phyloP scores from a whole-genome alignment of 441 rosid genomes.

The Pelargonium myrrhifolium region DNA sequence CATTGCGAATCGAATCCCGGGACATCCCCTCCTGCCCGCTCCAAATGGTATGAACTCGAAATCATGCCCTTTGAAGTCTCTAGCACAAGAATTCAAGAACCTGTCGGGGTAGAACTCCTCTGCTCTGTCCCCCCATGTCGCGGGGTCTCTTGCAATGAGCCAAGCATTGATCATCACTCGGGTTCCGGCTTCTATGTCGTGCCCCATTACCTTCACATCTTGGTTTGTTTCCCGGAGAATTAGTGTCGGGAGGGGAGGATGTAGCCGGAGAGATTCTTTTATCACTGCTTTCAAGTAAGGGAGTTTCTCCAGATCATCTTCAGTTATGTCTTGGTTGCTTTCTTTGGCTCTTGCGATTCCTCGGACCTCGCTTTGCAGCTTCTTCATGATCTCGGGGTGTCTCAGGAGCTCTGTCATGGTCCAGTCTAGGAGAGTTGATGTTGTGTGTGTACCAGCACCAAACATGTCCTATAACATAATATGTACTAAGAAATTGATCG shows the following conservation, averaged over 20 bases:
- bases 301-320: slow-evolving; percentile 20
- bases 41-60: slow-evolving; percentile 19
- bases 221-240: slow-evolving; percentile 11
- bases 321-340: slow-evolving; percentile 5
- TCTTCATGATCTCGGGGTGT: background rate
- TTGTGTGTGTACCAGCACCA: slow-evolving; percentile 14
- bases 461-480: slow-evolving; percentile 16
- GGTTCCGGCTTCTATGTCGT: slow-evolving; percentile 19
- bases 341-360: background rate
- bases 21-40: slow-evolving; percentile 16
- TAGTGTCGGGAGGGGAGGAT: slow-evolving; percentile 24
- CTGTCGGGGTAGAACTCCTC: slow-evolving; percentile 20
- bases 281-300: slow-evolving; percentile 25
- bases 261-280: slow-evolving; percentile 26
- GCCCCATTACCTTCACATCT: slow-evolving; percentile 16
- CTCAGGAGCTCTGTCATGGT: slow-evolving; percentile 13
- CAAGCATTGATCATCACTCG: slow-evolving; percentile 19
- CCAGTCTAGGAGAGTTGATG: slow-evolving; percentile 9
- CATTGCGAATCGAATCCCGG: slow-evolving; percentile 15
- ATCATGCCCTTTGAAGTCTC: slow-evolving; percentile 19
- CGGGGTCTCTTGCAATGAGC: slow-evolving; percentile 24
- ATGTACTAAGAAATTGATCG: no score
- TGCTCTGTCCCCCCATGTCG: slow-evolving; percentile 15
- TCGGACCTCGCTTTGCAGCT: slow-evolving; percentile 2
- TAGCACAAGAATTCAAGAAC: slow-evolving; percentile 9